These are phyloP conservation scores for Erythrophleum ivorense DNA, from an alignment of 331 rosid genomes.

Conservation along the genomic window DNA sequence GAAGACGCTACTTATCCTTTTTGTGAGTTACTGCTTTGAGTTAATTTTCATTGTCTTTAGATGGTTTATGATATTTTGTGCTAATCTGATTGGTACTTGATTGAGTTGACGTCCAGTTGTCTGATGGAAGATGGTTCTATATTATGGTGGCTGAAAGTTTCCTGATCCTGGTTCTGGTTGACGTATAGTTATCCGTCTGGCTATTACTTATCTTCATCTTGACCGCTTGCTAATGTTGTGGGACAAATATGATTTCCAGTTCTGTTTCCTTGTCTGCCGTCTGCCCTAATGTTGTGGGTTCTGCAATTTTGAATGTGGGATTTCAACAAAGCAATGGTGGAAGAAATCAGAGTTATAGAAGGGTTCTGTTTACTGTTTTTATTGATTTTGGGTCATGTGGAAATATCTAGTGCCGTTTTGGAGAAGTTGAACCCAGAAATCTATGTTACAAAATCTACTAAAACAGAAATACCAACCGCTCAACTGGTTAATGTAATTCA, in stretches of 20 bases:
- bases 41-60: background rate
- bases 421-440: background rate
- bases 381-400: background rate
- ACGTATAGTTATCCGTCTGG: background rate
- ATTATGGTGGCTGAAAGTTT: background rate
- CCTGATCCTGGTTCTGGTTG: background rate
- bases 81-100: background rate
- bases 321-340: constrained; percentile 1
- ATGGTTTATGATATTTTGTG: background rate
- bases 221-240: background rate
- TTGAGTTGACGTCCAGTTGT: background rate
- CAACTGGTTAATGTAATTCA: background rate
- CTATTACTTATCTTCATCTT: background rate
- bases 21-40: constrained; percentile 55
- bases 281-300: background rate
- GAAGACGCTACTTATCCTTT: constrained; percentile 66
- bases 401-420: background rate
- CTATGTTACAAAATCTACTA: background rate
- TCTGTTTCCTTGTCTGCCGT: background rate
- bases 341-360: background rate
- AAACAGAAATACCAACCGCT: background rate
- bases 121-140: background rate
- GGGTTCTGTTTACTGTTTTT: background rate
- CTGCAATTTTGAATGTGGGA: background rate
- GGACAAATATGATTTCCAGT: background rate